A percentile compares a stretch with the other conserved stretches of the same genome.
phyloP scores from a whole-genome alignment of 2,329 filamentous ascomycete genomes.

The Pseudocercospora eumusae region DNA sequence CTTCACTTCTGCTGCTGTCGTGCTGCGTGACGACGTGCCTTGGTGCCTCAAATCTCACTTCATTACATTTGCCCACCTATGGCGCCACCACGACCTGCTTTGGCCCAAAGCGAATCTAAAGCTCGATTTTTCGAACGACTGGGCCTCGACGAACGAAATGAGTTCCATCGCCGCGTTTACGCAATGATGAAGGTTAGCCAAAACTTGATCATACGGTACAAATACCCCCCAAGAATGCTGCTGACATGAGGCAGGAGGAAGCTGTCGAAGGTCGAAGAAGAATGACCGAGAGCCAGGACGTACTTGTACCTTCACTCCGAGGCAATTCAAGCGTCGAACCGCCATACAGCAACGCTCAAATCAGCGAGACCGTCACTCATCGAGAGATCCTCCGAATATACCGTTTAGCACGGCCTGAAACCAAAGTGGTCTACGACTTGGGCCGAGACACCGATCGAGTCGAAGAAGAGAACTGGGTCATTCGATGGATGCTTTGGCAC shows the following conservation, averaged over 20 bases:
- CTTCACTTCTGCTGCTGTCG: not conserved
- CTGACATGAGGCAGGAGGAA: slow-evolving; percentile 42
- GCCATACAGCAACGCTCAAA: slow-evolving; percentile 51
- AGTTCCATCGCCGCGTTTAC: slow-evolving; percentile 43
- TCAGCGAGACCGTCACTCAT: slow-evolving; percentile 53
- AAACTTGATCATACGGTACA: not conserved
- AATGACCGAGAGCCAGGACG: slow-evolving; percentile 43
- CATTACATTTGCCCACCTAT: slow-evolving; percentile 21
- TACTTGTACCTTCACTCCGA: slow-evolving; percentile 44
- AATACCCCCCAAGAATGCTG: not conserved
- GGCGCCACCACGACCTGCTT: slow-evolving; percentile 36
- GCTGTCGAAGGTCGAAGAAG: slow-evolving; percentile 46
- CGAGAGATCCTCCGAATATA: slow-evolving; percentile 48
- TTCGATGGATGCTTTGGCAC: slow-evolving; percentile 56
- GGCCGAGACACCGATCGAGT: slow-evolving; percentile 46
- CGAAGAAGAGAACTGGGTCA: slow-evolving; percentile 54
- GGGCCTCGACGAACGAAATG: slow-evolving; percentile 44
- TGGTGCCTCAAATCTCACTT: slow-evolving; percentile 6
- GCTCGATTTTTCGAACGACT: slow-evolving; percentile 47
- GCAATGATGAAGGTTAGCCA: slow-evolving; percentile 47
- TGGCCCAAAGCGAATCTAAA: slow-evolving; percentile 51
- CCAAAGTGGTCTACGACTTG: slow-evolving; percentile 45
- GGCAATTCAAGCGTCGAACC: slow-evolving; percentile 35
- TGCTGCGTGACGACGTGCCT: slow-evolving; percentile 4
- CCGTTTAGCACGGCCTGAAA: slow-evolving; percentile 42